Evolutionary conservation across 768 basidiomycete genomes (phyloP).

Genomic region (Tremella yokohamensis): DNA sequence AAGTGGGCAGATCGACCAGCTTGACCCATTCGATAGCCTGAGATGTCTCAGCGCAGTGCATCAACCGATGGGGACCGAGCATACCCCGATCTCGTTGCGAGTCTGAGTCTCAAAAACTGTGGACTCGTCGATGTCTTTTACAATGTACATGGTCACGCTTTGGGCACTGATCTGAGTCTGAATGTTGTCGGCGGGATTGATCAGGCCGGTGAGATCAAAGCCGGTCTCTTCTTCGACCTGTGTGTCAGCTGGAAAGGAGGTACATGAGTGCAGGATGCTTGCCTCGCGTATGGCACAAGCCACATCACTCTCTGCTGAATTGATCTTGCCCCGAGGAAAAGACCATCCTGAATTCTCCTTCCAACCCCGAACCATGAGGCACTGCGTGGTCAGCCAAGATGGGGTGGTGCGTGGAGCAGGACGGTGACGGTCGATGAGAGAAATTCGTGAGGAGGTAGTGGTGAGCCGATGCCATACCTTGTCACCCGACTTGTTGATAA

Average conservation of each 20-base stretch:
- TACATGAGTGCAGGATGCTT: slow-evolving; percentile 27
- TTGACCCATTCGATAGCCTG: slow-evolving; percentile 97
- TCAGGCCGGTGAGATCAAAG: slow-evolving; percentile 60
- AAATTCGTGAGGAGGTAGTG: not conserved
- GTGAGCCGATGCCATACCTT: slow-evolving; percentile 60
- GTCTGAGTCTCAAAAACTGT: slow-evolving; percentile 89
- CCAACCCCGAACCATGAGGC: slow-evolving; percentile 97
- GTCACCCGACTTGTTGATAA: slow-evolving; percentile 86
- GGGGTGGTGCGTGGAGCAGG: not conserved
- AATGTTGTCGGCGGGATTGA: slow-evolving; percentile 61
- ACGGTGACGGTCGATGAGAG: not conserved
- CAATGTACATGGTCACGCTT: slow-evolving; percentile 83
- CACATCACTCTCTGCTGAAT: slow-evolving; percentile 78
- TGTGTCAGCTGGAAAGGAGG: not conserved
- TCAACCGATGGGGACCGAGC: not conserved
- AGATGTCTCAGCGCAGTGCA: slow-evolving; percentile 2
- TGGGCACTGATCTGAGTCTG: slow-evolving; percentile 86
- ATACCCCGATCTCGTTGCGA: slow-evolving; percentile 95
- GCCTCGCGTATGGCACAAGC: slow-evolving; percentile 92
- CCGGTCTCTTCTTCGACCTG: slow-evolving; percentile 97
- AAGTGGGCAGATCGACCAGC: slow-evolving; percentile 82
- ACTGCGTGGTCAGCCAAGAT: slow-evolving; percentile 56
- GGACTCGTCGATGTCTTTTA: slow-evolving; percentile 80
- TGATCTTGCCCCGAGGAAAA: slow-evolving; percentile 99
- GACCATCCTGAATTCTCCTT: slow-evolving; percentile 95